Evolutionary conservation across 2,329 filamentous ascomycete species (phyloP).

Genomic region (Fusarium nodosum): DNA sequence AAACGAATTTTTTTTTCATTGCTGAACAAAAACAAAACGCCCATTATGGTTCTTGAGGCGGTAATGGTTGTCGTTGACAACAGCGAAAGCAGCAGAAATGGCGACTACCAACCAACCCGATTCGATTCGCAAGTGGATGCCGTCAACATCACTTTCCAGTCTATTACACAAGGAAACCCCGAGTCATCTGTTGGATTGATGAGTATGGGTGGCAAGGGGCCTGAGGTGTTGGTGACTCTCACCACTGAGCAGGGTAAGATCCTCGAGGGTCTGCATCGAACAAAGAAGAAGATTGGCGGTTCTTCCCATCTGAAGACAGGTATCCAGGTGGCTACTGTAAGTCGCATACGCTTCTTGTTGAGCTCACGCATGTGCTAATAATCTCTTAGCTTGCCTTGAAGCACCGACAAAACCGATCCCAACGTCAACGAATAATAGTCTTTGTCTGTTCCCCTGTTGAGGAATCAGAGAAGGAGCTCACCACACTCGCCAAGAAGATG

Average conservation of each 20-base stretch:
- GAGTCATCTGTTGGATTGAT: slow-evolving; percentile 98
- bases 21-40: slow-evolving; percentile 50
- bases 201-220: slow-evolving; percentile 99
- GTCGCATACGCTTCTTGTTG: slow-evolving; percentile 52
- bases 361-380: slow-evolving; percentile 36
- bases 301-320: slow-evolving; percentile 89
- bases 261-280: slow-evolving; percentile 90
- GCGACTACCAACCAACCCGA: slow-evolving; percentile 90
- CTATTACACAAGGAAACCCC: slow-evolving; percentile 93
- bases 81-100: slow-evolving; percentile 98
- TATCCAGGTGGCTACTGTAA: slow-evolving; percentile 93
- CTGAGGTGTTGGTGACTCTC: slow-evolving; percentile 95
- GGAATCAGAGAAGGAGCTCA: slow-evolving; percentile 89
- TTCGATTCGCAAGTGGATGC: slow-evolving; percentile 98
- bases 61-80: slow-evolving; percentile 99
- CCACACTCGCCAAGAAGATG: slow-evolving; percentile 96
- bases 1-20: slow-evolving; percentile 8
- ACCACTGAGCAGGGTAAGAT: slow-evolving; percentile 98
- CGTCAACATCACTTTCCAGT: slow-evolving; percentile 94
- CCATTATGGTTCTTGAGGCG: slow-evolving; percentile 97
- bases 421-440: slow-evolving; percentile 95
- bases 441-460: slow-evolving; percentile 94
- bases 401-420: slow-evolving; percentile 97
- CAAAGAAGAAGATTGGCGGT: slow-evolving; percentile 90
- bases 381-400: slow-evolving; percentile 85